Evolutionary conservation across 73 alveolate species (phyloP), one percentile per base, ranked within the genome.

Genomic region (Blepharisma japonicum): DNA sequence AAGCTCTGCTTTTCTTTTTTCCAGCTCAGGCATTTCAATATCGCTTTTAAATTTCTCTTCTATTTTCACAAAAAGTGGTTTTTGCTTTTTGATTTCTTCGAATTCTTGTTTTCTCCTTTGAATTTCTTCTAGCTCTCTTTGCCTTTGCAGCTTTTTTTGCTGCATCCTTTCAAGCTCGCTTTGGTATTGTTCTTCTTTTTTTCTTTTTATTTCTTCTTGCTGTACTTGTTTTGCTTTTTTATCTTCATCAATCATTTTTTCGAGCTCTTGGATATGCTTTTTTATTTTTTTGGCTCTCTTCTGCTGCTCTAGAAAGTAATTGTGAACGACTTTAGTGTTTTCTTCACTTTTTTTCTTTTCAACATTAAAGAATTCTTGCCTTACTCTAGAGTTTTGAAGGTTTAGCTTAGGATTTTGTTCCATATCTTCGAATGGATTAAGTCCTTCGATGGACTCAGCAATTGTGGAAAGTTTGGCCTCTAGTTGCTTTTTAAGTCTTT

Each of bases 1-100:
- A n/a, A 61, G 74, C 2, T 61, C 74, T 14, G 74, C 74, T 61
- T 61, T 61, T 11, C 74, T 14, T 61, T 61, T 61, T 25, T 61
- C 74, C 4, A 61, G 4, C 4, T 61, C 74, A 32, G 42, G 42
- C 42, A 32, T 32, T 61, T 61, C 74, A 39, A 61, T 61, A 61
- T 61, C 74, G 2, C 23, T 61, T 48, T 39, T 14, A 5, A 20
- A 61, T 39, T 61, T n/a, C 5, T 61, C 74, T 18, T n/a, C 14
- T n/a, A 61, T 14, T 61, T 61, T 61, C 47, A 61, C 46, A 25
- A 18, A 61, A 14, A 61, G 47, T 14, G 74, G 74, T 4, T 61
- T 61, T 18, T 61, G 47, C 18, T n/a, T 39, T 61, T 61, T 61
- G 49, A 61, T 53, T 14, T 53, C 23, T 61, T 61, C 18, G 50